A percentile compares a stretch with the other conserved stretches of the same genome.
phyloP scores from a whole-genome alignment of 2,329 filamentous ascomycete species.

The Sarocladiaceae sp. region DNA sequence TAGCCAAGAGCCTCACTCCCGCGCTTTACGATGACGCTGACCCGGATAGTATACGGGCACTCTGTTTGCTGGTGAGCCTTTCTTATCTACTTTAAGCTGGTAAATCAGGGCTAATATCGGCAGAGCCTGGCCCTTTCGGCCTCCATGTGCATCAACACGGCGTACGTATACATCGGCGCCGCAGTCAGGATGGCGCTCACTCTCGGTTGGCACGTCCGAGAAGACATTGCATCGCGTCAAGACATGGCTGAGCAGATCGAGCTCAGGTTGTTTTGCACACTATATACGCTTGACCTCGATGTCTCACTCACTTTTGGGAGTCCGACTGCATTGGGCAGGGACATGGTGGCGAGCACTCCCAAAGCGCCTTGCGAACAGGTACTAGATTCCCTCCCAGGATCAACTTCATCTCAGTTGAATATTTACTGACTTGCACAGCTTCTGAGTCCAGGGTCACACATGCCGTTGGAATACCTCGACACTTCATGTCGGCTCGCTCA shows the following conservation, averaged over 20 bases:
- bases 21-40: slow-evolving; percentile 3
- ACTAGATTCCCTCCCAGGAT: too few species aligned
- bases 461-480: slow-evolving; percentile 6
- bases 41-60: not conserved
- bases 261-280: slow-evolving; percentile 1
- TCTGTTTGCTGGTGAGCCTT: slow-evolving; percentile 1
- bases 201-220: slow-evolving; percentile 1
- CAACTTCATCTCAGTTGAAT: not conserved
- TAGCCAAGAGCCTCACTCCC: slow-evolving; percentile 4
- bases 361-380: slow-evolving; percentile 4
- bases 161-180: slow-evolving; percentile 5
- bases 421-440: slow-evolving; percentile 1
- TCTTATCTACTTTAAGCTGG: not conserved
- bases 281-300: slow-evolving; percentile 4
- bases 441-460: slow-evolving; percentile 4
- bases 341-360: not conserved
- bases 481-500: not conserved
- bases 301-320: slow-evolving; percentile 8
- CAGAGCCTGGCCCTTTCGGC: slow-evolving; percentile 6
- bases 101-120: not conserved
- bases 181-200: slow-evolving; percentile 5
- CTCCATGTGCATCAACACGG: slow-evolving; percentile 7
- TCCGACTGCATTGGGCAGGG: slow-evolving; percentile 2
- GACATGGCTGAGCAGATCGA: slow-evolving; percentile 3
- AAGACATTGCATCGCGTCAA: not conserved